phyloP scores from a whole-genome alignment of 345 rosid species.

The Rhodamnia rubescens region DNA sequence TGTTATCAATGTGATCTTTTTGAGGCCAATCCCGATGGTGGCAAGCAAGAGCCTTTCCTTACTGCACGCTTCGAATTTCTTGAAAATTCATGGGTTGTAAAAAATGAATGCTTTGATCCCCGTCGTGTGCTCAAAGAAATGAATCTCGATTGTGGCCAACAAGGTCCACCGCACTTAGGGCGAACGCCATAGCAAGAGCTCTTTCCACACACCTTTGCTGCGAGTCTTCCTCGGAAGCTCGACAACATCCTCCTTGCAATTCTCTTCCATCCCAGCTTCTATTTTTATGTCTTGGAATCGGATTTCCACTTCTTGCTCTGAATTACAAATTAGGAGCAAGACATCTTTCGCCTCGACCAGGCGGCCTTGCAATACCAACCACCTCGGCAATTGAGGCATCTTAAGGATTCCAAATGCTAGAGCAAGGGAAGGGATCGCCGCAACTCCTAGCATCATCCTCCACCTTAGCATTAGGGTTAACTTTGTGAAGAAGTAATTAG shows the following conservation, averaged over 20 bases:
- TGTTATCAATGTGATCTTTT: constrained; percentile 35
- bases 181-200: constrained; percentile 40
- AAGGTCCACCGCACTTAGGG: constrained; percentile 56
- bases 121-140: constrained; percentile 68
- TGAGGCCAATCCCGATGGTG: constrained; percentile 63
- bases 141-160: constrained; percentile 56
- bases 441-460: constrained; percentile 91
- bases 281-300: constrained; percentile 45
- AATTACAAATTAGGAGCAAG: constrained; percentile 33
- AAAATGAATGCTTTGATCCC: constrained; percentile 54
- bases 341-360: constrained; percentile 5
- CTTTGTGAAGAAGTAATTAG: constrained; percentile 52
- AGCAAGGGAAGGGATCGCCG: constrained; percentile 64
- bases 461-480: constrained; percentile 70
- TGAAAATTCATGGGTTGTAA: constrained; percentile 59
- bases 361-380: constrained; percentile 26
- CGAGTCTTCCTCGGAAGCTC: constrained; percentile 6
- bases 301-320: constrained; percentile 54
- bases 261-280: constrained; percentile 48
- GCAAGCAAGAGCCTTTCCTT: constrained; percentile 43
- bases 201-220: constrained; percentile 70
- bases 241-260: constrained; percentile 28
- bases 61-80: constrained; percentile 33
- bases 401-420: constrained; percentile 29
- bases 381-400: constrained; percentile 91